Percentiles rank a stretch among this genome's conserved stretches.
Conservation (phyloP, 1,284 basidiomycete genomes). For the Pterula multifida region DNA sequence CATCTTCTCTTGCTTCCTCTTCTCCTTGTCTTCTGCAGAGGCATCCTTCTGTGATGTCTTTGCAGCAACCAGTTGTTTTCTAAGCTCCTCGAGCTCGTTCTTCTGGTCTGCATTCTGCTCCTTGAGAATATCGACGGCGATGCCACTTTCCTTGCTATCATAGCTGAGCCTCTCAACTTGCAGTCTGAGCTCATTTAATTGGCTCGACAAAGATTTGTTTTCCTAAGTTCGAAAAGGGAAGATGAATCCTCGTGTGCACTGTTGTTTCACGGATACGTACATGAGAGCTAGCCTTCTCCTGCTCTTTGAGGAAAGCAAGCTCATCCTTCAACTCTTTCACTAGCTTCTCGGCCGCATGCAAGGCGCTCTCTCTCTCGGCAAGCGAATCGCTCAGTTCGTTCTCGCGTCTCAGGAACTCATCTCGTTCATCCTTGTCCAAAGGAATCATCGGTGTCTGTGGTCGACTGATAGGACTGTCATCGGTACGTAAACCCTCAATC, state of each 20-base stretch:
- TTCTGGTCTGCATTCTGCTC: conserved; percentile 90
- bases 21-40: conserved; percentile 91
- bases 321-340: conserved; percentile 82
- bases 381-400: conserved; percentile 94
- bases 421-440: conserved; percentile 92
- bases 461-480: conserved; percentile 53
- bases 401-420: conserved; percentile 93
- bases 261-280: conserved; percentile 24
- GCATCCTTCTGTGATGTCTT: conserved; percentile 78
- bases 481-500: conserved; percentile 63
- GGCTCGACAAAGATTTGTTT: conserved; percentile 83
- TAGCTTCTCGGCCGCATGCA: conserved; percentile 66
- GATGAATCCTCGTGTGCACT: background rate
- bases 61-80: conserved; percentile 69
- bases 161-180: conserved; percentile 90
- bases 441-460: conserved; percentile 82
- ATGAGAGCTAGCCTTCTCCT: conserved; percentile 68
- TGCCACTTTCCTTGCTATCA: conserved; percentile 90
- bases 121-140: conserved; percentile 93
- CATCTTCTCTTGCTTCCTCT: conserved; percentile 98
- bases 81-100: conserved; percentile 84
- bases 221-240: conserved; percentile 37
- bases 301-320: conserved; percentile 82
- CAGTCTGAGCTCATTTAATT: conserved; percentile 85
- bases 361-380: conserved; percentile 80